A percentile compares a stretch with the other conserved stretches of the same genome.
Evolutionary conservation across 129 eudicot species (phyloP).

Genomic region (Solidago caesia): DNA sequence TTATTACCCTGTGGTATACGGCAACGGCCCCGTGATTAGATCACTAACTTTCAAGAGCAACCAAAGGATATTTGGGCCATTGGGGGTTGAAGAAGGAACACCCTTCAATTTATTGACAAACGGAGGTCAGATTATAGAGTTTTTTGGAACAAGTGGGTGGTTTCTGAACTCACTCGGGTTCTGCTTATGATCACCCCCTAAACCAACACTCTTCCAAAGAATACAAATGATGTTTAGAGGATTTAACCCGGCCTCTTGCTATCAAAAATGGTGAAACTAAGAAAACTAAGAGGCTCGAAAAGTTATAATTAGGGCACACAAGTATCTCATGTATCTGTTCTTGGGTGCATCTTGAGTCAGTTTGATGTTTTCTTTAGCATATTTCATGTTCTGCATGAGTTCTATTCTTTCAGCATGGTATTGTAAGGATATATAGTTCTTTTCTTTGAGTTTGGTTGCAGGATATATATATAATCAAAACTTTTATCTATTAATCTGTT

Average conservation of each 20-base stretch:
- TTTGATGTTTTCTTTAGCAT: conserved; percentile 5
- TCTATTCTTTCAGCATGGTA: not conserved
- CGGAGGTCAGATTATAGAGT: conserved; percentile 50
- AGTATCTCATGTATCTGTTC: conserved; percentile 4
- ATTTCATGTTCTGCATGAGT: not conserved
- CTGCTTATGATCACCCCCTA: conserved; percentile 34
- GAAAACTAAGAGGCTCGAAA: conserved; percentile 4
- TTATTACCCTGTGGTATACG: conserved; percentile 43
- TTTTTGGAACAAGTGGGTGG: conserved; percentile 71
- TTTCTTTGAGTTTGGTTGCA: not conserved
- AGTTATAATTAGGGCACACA: not conserved
- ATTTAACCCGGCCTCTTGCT: conserved; percentile 1
- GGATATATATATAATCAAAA: not conserved
- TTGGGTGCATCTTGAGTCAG: not conserved
- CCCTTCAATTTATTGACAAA: conserved; percentile 52
- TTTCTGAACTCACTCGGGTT: conserved; percentile 57
- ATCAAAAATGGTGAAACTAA: not conserved
- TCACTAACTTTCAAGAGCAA: too few species aligned
- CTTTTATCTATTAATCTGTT: not conserved
- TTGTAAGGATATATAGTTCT: not conserved
- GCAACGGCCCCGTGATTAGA: too few species aligned
- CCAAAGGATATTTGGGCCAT: conserved; percentile 48
- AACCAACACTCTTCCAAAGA: conserved; percentile 22
- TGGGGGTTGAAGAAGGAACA: conserved; percentile 68
- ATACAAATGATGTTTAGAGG: conserved; percentile 39